Percentiles rank a stretch among this genome's conserved stretches.
Evolutionary conservation across 495 filamentous ascomycete genomes (phyloP).

Genomic region (Hypoxylon rickii): DNA sequence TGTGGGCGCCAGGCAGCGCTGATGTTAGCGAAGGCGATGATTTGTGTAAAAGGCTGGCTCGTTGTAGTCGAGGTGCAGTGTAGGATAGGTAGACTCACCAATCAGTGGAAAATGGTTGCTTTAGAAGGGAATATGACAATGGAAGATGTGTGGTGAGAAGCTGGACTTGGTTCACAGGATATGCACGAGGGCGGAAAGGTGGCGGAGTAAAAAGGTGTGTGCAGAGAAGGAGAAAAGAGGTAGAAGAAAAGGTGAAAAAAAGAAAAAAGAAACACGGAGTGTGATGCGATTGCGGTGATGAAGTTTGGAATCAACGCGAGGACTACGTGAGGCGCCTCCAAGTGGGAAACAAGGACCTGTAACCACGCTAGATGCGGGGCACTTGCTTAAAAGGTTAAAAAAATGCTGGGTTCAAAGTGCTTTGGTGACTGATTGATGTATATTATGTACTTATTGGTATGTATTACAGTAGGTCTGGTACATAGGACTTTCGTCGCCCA

Average conservation of each 20-base stretch:
- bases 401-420: slow-evolving; percentile 1
- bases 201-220: no score
- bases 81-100: slow-evolving; percentile 12
- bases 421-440: no score
- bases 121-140: not conserved
- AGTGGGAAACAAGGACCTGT: slow-evolving; percentile 20
- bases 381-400: slow-evolving; percentile 16
- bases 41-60: not conserved
- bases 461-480: no score
- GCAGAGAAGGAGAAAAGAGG: not conserved
- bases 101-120: slow-evolving; percentile 1
- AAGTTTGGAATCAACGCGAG: slow-evolving; percentile 39
- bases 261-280: slow-evolving; percentile 11
- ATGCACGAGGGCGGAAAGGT: no score
- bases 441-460: no score
- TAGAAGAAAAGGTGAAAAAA: slow-evolving; percentile 4
- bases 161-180: no score
- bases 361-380: slow-evolving; percentile 38
- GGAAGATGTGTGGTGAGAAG: not conserved
- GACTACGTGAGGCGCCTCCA: slow-evolving; percentile 21
- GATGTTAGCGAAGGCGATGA: slow-evolving; percentile 1
- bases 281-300: slow-evolving; percentile 41
- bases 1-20: not conserved
- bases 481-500: no score
- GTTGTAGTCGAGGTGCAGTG: not conserved